Base-by-base conservation (phyloP, 805 yeast genomes). In the Saccharomycopsis guyanensis region DNA sequence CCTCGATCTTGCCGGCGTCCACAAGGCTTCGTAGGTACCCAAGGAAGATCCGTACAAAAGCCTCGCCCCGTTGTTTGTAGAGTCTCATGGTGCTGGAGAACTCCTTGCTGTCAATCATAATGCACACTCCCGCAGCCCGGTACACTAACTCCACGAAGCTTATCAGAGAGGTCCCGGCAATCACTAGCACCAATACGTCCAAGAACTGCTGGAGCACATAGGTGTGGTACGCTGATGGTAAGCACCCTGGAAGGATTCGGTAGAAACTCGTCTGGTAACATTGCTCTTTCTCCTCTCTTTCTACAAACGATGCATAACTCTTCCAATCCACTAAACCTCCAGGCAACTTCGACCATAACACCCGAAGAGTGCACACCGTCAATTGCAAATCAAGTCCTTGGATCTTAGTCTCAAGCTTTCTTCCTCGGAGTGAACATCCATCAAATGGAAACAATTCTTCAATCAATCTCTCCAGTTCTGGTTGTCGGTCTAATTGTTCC, bases 191-290 rank as follows among this genome's bases (percentile, higher is more conserved):
- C 31, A 66, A 49, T 27, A 65, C 56, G 41, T 66, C 69, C 42
- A 66, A 51, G 50, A 64, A 66, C 40, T 66, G 69, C 51, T 65
- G 66, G 2, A 63, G 51, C 16, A 65, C 54, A 53, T 65, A 62
- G 7, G 64, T 56, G 52, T 66, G 62, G 40, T 63, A 61, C 44
- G 64, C 60, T 24, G 65, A 59, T 8, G 68, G 66, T 15, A 66
- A 49, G 40, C 55, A 59, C 23, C 55, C 47, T 31, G 70, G 68
- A 32, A 66, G 48, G 13, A 59, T 52, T 42, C 60, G 61, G 49
- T 65, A 64, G 35, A 66, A 66, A 8, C 63, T 52, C 43, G 57
- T 59, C 42, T 59, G 55, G n/a, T 57, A 55, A 43, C 40, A 61
- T 18, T 56, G 54, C 18, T 46, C 51, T 19, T 40, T 41, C 13